Conservation (phyloP, 2,329 filamentous ascomycete genomes). For the Colletotrichum somersetense region DNA sequence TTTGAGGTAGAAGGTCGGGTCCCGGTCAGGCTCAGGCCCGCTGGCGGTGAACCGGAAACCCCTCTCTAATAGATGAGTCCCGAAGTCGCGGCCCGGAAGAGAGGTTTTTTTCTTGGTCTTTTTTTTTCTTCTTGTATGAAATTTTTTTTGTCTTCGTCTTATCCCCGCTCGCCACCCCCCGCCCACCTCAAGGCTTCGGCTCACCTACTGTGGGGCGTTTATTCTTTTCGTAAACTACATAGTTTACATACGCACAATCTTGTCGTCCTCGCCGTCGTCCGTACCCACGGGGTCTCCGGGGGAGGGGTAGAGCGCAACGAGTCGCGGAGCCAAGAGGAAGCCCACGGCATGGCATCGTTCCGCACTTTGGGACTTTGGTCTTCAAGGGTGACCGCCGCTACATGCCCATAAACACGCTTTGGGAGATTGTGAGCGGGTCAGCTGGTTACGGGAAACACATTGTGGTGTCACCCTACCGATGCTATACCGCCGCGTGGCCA, state of each 20-base stretch:
- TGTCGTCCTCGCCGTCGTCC: constrained; percentile 5
- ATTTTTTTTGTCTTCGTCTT: no score
- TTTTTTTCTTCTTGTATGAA: no score
- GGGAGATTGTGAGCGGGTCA: constrained; percentile 38
- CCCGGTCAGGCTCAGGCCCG: constrained; percentile 31
- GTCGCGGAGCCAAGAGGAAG: constrained; percentile 26
- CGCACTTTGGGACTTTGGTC: constrained; percentile 10
- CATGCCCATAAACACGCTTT: not conserved
- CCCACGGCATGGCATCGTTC: constrained; percentile 26
- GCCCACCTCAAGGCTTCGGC: not conserved
- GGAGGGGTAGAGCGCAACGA: constrained; percentile 10
- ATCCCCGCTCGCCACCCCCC: no score
- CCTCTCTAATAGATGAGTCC: constrained; percentile 3
- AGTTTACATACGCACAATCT: not conserved
- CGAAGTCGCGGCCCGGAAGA: not conserved
- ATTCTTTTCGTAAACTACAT: not conserved
- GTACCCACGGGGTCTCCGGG: constrained; percentile 22
- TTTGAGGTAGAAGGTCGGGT: constrained; percentile 40
- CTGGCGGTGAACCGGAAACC: constrained; percentile 22
- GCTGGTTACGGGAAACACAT: constrained; percentile 25
- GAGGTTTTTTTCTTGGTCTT: not conserved
- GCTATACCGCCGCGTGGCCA: constrained; percentile 21
- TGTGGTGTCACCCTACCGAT: constrained; percentile 13
- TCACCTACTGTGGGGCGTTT: not conserved
- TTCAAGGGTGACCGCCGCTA: constrained; percentile 25